Percentiles rank a stretch among this genome's conserved stretches.
These are phyloP conservation scores for Vicia villosa DNA, from an alignment of 306 rosid species.

Conservation along the genomic window DNA sequence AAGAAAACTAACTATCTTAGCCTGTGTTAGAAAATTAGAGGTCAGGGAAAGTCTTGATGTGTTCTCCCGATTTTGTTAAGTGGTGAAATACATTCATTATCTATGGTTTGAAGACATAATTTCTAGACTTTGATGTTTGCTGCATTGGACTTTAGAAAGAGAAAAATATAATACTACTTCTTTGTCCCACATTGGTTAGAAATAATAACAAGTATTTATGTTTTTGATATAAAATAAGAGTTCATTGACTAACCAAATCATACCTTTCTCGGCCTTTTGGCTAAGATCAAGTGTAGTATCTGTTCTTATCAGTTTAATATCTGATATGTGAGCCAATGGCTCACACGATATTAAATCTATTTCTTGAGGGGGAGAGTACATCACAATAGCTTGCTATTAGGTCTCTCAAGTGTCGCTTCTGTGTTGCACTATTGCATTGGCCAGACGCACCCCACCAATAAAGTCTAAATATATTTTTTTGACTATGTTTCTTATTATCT, in stretches of 20 bases:
- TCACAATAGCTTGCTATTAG: neutral
- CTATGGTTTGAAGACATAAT: neutral
- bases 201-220: neutral
- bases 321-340: neutral
- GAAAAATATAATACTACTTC: neutral
- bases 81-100: neutral
- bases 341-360: neutral
- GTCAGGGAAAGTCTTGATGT: no score
- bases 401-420: neutral
- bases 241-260: neutral
- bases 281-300: constrained; percentile 19
- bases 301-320: constrained; percentile 14
- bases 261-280: constrained; percentile 22
- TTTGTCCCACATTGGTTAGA: constrained; percentile 1
- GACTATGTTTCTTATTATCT: neutral
- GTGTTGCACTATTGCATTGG: neutral
- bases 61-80: neutral
- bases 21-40: no score
- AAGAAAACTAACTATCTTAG: no score
- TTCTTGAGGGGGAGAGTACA: neutral
- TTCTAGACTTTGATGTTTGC: neutral
- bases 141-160: neutral
- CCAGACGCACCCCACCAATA: neutral
- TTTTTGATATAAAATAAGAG: neutral
- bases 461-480: no score